A percentile compares a stretch with the other conserved stretches of the same genome.
phyloP scores from a whole-genome alignment of 305 asterid species.

The Withania somnifera region DNA sequence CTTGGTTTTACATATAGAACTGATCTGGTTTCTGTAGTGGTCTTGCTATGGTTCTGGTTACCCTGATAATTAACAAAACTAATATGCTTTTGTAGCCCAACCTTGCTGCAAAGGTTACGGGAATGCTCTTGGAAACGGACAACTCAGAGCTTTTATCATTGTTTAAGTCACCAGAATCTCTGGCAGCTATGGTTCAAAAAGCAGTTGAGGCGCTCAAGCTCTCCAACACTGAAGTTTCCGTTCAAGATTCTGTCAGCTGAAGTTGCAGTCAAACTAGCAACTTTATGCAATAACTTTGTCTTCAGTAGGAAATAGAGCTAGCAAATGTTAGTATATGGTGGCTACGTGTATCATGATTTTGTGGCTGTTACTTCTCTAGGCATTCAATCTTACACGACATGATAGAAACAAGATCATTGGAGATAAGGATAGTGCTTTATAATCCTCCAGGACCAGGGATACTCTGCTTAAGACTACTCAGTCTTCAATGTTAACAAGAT shows the following conservation, averaged over 20 bases:
- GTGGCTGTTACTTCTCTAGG: background rate
- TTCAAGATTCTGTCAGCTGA: conserved; percentile 40
- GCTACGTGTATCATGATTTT: background rate
- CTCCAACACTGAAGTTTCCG: conserved; percentile 39
- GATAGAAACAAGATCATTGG: background rate
- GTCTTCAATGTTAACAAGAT: background rate
- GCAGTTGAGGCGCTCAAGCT: conserved; percentile 61
- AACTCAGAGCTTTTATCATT: conserved; percentile 54
- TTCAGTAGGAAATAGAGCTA: background rate
- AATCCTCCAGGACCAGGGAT: background rate
- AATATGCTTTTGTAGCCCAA: conserved; percentile 45
- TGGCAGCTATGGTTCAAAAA: conserved; percentile 59
- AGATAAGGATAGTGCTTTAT: background rate
- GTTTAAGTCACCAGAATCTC: conserved; percentile 63
- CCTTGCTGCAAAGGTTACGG: conserved; percentile 67
- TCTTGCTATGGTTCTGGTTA: background rate
- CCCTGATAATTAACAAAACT: background rate
- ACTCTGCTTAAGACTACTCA: background rate
- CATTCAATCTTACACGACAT: background rate
- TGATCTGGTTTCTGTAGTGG: background rate
- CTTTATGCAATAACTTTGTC: background rate
- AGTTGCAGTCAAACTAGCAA: conserved; percentile 46
- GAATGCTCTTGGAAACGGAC: conserved; percentile 96
- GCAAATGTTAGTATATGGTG: background rate
- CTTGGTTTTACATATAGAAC: background rate